Conservation (phyloP, 208 protist genomes). For the Acanthamoeba polyphaga region DNA sequence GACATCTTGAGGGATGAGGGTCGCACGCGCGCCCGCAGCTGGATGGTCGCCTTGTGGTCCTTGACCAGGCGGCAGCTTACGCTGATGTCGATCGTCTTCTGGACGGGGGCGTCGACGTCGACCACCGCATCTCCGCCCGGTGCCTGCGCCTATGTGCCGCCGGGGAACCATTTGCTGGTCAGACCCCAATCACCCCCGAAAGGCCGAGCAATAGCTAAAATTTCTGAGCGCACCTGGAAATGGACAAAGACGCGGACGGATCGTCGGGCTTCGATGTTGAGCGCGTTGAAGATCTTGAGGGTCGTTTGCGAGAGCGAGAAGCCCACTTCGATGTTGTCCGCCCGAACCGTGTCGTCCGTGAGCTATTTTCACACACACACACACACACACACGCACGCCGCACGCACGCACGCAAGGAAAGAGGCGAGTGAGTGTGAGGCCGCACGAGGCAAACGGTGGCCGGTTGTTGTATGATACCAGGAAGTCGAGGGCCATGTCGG, state of each 20-base stretch:
- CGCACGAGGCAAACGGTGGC: not conserved
- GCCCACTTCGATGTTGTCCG: constrained; percentile 77
- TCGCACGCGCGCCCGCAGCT: constrained; percentile 45
- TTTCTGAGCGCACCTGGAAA: constrained; percentile 60
- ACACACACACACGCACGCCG: not conserved
- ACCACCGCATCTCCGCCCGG: not conserved
- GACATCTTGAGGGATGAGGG: constrained; percentile 71
- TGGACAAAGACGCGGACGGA: constrained; percentile 80
- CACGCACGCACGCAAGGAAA: not conserved
- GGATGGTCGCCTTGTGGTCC: constrained; percentile 80
- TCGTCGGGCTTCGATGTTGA: constrained; percentile 75
- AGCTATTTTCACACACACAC: constrained; percentile 19
- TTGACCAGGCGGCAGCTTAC: constrained; percentile 81
- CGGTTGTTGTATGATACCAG: not conserved
- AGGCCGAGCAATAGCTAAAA: not conserved
- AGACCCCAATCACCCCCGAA: not conserved
- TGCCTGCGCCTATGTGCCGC: not conserved
- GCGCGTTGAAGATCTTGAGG: constrained; percentile 65
- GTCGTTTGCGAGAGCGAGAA: constrained; percentile 81
- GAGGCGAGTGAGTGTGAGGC: not conserved
- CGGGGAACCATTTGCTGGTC: not conserved
- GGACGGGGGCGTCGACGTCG: not conserved
- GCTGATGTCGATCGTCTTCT: constrained; percentile 79
- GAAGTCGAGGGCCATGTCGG: constrained; percentile 83
- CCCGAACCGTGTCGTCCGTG: constrained; percentile 47